These are phyloP conservation scores for Clitopilus passeckerianus DNA, from an alignment of 768 basidiomycete genomes.

Conservation along the genomic window DNA sequence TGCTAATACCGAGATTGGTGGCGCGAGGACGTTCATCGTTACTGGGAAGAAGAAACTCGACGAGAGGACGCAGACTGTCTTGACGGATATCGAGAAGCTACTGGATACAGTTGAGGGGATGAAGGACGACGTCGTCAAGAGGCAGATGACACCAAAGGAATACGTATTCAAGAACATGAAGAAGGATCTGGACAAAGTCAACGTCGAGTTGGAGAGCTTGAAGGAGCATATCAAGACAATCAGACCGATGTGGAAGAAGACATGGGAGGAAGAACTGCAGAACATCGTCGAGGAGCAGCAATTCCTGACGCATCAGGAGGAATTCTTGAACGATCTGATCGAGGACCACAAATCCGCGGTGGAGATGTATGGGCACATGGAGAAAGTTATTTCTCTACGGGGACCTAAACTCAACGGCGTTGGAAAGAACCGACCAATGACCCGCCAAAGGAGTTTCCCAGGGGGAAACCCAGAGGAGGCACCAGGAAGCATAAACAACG, in stretches of 20 bases:
- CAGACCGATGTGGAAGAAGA: constrained; percentile 98
- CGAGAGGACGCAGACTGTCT: constrained; percentile 76
- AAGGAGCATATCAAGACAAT: constrained; percentile 83
- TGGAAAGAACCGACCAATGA: constrained; percentile 10
- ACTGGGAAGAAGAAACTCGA: constrained; percentile 93
- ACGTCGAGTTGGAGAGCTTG: constrained; percentile 68
- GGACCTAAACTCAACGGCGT: constrained; percentile 37
- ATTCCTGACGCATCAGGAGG: constrained; percentile 89
- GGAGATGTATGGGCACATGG: constrained; percentile 86
- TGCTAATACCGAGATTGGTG: constrained; percentile 76
- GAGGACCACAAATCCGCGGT: constrained; percentile 90
- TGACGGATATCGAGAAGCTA: constrained; percentile 91
- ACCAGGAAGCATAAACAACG: constrained; percentile 61
- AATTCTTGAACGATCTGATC: constrained; percentile 80
- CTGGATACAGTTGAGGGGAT: constrained; percentile 87
- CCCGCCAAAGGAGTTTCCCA: constrained; percentile 46
- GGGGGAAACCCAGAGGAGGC: constrained; percentile 66
- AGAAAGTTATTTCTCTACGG: constrained; percentile 78
- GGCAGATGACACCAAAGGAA: constrained; percentile 80
- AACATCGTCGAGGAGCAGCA: constrained; percentile 97
- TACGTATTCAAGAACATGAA: constrained; percentile 65
- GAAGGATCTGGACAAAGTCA: constrained; percentile 63
- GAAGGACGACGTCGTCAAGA: constrained; percentile 87
- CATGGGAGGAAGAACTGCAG: constrained; percentile 95
- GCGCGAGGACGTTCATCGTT: constrained; percentile 83